These are phyloP conservation scores for Boletus mariae DNA, from an alignment of 1,284 basidiomycete genomes.

Conservation along the genomic window DNA sequence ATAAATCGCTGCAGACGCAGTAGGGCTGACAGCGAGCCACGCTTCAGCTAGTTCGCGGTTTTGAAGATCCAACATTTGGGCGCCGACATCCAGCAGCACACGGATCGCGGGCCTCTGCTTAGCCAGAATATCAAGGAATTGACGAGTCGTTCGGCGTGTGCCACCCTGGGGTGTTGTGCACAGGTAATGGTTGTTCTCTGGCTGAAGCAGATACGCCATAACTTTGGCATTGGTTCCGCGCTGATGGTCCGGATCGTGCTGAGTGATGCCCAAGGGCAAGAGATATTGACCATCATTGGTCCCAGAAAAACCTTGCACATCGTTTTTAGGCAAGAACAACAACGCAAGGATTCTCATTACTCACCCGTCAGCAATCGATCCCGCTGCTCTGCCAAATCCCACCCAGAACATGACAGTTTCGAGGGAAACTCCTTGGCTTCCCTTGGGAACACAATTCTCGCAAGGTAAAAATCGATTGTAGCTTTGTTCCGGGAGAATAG, in stretches of 20 bases:
- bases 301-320: slow-evolving; percentile 15
- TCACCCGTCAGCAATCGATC: slow-evolving; percentile 8
- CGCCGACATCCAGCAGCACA: too few relatives aligned
- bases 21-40: too few relatives aligned
- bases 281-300: slow-evolving; percentile 16
- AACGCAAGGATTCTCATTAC: not conserved
- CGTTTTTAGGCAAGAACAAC: not conserved
- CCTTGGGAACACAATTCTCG: slow-evolving; percentile 14
- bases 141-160: too few relatives aligned
- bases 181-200: too few relatives aligned
- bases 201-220: slow-evolving; percentile 41
- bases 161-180: too few relatives aligned
- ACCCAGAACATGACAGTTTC: slow-evolving; percentile 45
- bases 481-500: slow-evolving; percentile 38
- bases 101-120: too few relatives aligned
- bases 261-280: slow-evolving; percentile 9
- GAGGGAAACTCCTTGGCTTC: slow-evolving; percentile 42
- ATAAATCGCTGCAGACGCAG: too few relatives aligned
- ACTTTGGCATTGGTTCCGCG: slow-evolving; percentile 36
- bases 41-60: too few relatives aligned
- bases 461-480: slow-evolving; percentile 44
- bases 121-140: too few relatives aligned
- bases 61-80: too few relatives aligned
- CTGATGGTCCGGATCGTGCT: slow-evolving; percentile 15
- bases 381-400: slow-evolving; percentile 43